Base-by-base conservation (phyloP, 345 rosid species). In the Gossypium bickii region DNA sequence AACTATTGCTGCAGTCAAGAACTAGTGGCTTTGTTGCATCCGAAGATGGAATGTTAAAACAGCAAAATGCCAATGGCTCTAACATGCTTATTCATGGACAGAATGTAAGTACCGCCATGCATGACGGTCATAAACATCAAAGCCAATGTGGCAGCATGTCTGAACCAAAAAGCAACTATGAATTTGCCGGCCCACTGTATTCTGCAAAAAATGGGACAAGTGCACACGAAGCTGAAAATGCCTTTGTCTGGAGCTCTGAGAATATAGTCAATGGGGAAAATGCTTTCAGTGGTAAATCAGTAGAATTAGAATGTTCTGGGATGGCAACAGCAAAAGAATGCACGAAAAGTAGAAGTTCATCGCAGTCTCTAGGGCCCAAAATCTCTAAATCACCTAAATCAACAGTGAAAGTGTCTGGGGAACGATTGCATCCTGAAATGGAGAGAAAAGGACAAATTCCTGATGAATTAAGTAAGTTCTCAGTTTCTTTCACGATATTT, bases 401-500 rank as follows among this genome's bases (percentile, higher is more conserved):
- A 64, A 55, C 66, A 43, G 60, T n/a, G 9, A 79, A 72, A 76
- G 78, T 49, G 57, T 74, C 85, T 70, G 85, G 70, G 61, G 86
- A 83, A 71, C 85, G 80, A 12, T 73, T 78, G 48, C 78, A 71
- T 71, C 4, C 78, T 45, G 88, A 86, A 75, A 71, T 59, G 77
- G 88, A 78, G 76, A 82, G 81, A 73, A 83, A 79, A 77, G 85
- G 81, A 51, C 81, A 73, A 66, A 66, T 79, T 52, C 51, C 78
- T 58, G 80, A 81, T 76, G 82, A 79, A 77, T 76, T 79, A 69
- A 82, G 86, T 89, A 74, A 67, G 82, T 67, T 75, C 70, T 62
- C 57, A 71, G 71, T 41, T 47, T 80, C 72, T 41, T 70, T 74
- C 70, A 73, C 3, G 8, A 7, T 63, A 22, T 71, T 47, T 70